Percentiles rank a stretch among this genome's conserved stretches.
These are phyloP conservation scores for Claviceps purpurea DNA, from an alignment of 2,329 filamentous ascomycete genomes.

Conservation along the genomic window DNA sequence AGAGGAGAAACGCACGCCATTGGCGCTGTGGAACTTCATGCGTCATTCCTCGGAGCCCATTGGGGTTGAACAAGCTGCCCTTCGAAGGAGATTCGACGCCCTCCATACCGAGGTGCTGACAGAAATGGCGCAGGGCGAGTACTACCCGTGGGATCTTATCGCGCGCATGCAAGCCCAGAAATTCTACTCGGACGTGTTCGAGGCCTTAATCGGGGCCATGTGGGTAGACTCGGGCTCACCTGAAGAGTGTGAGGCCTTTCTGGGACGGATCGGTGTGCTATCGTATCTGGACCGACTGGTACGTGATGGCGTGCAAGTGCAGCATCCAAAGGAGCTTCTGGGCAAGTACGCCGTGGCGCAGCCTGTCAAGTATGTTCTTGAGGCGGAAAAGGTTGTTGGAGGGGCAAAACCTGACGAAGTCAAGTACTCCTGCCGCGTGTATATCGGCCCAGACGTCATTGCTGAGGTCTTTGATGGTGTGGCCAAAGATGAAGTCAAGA, in stretches of 20 bases:
- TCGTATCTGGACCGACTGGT: conserved; percentile 49
- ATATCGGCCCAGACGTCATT: conserved; percentile 33
- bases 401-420: conserved; percentile 11
- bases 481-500: conserved; percentile 38
- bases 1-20: conserved; percentile 7
- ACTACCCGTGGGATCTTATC: conserved; percentile 69
- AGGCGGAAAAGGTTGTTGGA: conserved; percentile 9
- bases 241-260: conserved; percentile 42
- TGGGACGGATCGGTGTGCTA: conserved; percentile 53
- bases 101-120: conserved; percentile 35
- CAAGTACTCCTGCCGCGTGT: conserved; percentile 31
- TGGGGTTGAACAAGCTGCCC: conserved; percentile 28
- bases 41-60: conserved; percentile 40
- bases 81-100: conserved; percentile 29
- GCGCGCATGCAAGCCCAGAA: conserved; percentile 55
- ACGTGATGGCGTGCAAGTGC: conserved; percentile 39
- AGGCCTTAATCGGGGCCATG: conserved; percentile 67
- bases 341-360: conserved; percentile 40
- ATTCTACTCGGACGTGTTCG: conserved; percentile 72
- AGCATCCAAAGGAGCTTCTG: conserved; percentile 56
- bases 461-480: conserved; percentile 32
- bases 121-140: conserved; percentile 32
- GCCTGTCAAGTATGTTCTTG: conserved; percentile 40
- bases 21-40: conserved; percentile 58
- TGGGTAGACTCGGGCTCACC: conserved; percentile 67